A percentile compares a stretch with the other conserved stretches of the same genome.
These are phyloP conservation scores for Aspergillus nanangensis DNA, from an alignment of 495 filamentous ascomycete species.

Conservation along the genomic window DNA sequence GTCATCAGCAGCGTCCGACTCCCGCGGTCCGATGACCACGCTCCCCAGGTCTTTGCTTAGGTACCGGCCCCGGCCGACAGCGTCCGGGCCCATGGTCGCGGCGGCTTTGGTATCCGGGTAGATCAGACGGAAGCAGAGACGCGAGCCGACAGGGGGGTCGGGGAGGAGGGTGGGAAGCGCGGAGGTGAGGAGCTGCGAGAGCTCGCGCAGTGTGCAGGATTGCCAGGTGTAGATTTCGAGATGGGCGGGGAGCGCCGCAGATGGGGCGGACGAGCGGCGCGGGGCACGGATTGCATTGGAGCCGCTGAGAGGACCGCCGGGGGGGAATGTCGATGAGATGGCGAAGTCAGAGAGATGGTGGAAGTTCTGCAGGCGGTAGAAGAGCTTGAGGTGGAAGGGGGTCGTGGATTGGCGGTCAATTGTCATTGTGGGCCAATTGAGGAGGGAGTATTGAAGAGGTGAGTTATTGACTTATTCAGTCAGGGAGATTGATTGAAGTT, in stretches of 20 bases:
- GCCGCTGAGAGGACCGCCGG: conserved; percentile 26
- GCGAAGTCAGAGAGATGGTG: conserved; percentile 50
- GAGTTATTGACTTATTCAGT: background rate
- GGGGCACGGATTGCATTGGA: conserved; percentile 31
- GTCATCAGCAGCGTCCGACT: conserved; percentile 17
- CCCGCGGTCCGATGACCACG: conserved; percentile 59
- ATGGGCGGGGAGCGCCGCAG: conserved; percentile 55
- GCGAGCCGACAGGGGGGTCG: conserved; percentile 70
- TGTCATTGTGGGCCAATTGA: conserved; percentile 22
- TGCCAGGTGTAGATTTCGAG: conserved; percentile 88
- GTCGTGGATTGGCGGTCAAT: conserved; percentile 69
- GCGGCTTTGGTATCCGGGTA: conserved; percentile 70
- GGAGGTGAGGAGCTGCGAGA: conserved; percentile 67
- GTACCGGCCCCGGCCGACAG: conserved; percentile 50
- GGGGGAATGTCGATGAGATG: conserved; percentile 12
- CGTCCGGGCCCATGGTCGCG: conserved; percentile 37
- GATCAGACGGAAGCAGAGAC: conserved; percentile 80
- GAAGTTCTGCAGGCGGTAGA: conserved; percentile 70
- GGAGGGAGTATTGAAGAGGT: too few species aligned
- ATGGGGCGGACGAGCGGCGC: conserved; percentile 21
- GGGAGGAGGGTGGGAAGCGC: conserved; percentile 68
- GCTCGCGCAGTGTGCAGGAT: conserved; percentile 76
- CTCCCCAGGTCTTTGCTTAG: conserved; percentile 73
- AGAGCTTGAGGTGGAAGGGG: conserved; percentile 88
- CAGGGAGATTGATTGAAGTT: background rate